Evolutionary conservation across 495 filamentous ascomycete genomes (phyloP), one percentile per base, ranked within the genome.

Genomic region (Tetracladium setigerum): DNA sequence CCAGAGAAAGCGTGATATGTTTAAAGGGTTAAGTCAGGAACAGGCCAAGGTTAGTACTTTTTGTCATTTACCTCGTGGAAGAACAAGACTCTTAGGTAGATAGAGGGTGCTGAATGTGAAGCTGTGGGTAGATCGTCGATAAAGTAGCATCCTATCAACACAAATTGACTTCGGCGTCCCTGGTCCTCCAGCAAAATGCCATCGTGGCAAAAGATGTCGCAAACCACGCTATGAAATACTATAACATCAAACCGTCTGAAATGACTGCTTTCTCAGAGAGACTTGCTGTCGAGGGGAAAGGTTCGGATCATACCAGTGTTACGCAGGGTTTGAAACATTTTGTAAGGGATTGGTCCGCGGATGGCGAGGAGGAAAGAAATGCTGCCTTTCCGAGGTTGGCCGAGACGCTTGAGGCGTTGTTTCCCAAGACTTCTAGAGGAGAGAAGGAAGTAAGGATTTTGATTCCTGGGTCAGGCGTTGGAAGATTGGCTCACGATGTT

Each of bases 321-420:
- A 53, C 62, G 5, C 70, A 71, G 44, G 62, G 62, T 0, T 55
- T 74, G 41, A 71, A 72, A 51, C 69, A 72, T 52, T 68, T 67
- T 52, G 64, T 72, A 33, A 64, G 71, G 14, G 71, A 74, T 52
- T 74, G 69, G 69, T 56, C 67, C 1, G 51, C 45, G 0, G 58
- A 60, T n/a, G 71, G 70, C 15, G 46, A 47, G 7, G 47, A 58
- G 38, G 71, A 74, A 39, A 60, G 70, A 22, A 41, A 61, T 22
- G 58, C 59, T 15, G 57, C 61, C 0, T 73, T 70, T 47, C 53
- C 53, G 1, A 65, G 60, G 46, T 57, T 73, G 1, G 41, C 68
- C 22, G 37, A 55, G 12, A 46, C 59, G 11, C 49, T 71, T 12
- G 41, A 56, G 14, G 40, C 31, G 11, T 22, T 62, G 3, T 50